phyloP scores from a whole-genome alignment of 345 rosid species.

The Aquilaria sinensis region DNA sequence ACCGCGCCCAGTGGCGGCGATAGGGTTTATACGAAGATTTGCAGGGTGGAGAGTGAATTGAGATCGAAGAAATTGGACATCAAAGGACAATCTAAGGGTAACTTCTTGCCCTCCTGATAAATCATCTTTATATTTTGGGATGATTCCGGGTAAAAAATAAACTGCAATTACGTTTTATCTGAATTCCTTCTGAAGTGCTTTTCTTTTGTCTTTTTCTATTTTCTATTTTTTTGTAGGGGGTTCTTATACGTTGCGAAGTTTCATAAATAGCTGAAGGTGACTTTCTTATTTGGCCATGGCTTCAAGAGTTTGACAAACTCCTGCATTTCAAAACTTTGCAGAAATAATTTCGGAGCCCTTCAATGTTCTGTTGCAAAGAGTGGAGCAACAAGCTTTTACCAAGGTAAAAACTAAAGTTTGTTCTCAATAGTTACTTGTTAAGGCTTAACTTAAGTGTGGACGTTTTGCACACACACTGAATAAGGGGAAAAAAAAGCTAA shows the following conservation, averaged over 20 bases:
- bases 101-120: neutral
- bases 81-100: constrained; percentile 45
- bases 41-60: constrained; percentile 36
- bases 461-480: too few relatives aligned
- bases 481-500: too few relatives aligned
- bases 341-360: constrained; percentile 66
- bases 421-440: neutral
- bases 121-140: neutral
- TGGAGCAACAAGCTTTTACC: constrained; percentile 68
- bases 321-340: constrained; percentile 22
- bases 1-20: constrained; percentile 84
- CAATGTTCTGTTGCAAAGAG: constrained; percentile 54
- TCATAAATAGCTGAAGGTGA: neutral
- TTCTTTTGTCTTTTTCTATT: neutral
- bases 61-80: constrained; percentile 35
- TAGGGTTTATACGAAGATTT: constrained; percentile 79
- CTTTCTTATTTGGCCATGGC: neutral
- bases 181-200: neutral
- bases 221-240: neutral
- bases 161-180: neutral
- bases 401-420: constrained; percentile 38
- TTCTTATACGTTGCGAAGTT: too few relatives aligned
- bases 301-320: neutral
- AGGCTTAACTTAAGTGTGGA: neutral
- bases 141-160: too few relatives aligned